phyloP scores from a whole-genome alignment of 352 stramenopile genomes.

The Globisporangium spiculum region DNA sequence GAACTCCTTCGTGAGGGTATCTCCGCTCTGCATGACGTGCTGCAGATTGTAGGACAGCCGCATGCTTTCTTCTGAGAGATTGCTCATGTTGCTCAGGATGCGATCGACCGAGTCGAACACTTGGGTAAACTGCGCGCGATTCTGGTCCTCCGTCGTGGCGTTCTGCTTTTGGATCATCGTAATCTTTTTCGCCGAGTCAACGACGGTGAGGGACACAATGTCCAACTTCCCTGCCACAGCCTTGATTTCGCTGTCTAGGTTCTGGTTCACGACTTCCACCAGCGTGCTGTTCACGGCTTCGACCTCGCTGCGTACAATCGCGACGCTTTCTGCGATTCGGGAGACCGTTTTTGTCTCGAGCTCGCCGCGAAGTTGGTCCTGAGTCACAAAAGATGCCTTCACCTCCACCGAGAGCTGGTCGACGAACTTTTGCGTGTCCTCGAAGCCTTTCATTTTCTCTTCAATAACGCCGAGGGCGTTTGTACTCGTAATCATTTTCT shows the following conservation, averaged over 20 bases:
- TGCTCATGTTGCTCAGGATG: constrained; percentile 61
- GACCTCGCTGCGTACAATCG: constrained; percentile 46
- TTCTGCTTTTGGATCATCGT: constrained; percentile 56
- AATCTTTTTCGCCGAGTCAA: constrained; percentile 60
- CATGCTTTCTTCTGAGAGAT: constrained; percentile 70
- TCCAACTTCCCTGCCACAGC: constrained; percentile 47
- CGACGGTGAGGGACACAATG: constrained; percentile 44
- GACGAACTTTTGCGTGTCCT: constrained; percentile 54
- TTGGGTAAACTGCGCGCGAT: constrained; percentile 56
- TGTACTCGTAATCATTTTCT: constrained; percentile 43
- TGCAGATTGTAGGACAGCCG: constrained; percentile 65
- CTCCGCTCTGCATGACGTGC: constrained; percentile 44
- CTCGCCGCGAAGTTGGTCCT: constrained; percentile 46
- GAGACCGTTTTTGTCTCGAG: constrained; percentile 48
- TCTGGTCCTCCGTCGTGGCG: constrained; percentile 48
- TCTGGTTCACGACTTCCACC: constrained; percentile 51
- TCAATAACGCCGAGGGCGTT: constrained; percentile 38
- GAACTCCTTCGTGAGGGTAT: constrained; percentile 45
- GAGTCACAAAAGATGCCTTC: constrained; percentile 31
- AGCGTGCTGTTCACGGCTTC: constrained; percentile 45
- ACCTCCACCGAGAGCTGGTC: constrained; percentile 38
- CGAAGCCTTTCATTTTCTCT: constrained; percentile 53
- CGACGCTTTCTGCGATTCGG: constrained; percentile 55
- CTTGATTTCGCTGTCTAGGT: constrained; percentile 63
- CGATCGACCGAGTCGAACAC: constrained; percentile 67